A percentile compares a stretch with the other conserved stretches of the same genome.
phyloP scores from a whole-genome alignment of 2,329 filamentous ascomycete genomes.

The Decorospora gaudefroyi region DNA sequence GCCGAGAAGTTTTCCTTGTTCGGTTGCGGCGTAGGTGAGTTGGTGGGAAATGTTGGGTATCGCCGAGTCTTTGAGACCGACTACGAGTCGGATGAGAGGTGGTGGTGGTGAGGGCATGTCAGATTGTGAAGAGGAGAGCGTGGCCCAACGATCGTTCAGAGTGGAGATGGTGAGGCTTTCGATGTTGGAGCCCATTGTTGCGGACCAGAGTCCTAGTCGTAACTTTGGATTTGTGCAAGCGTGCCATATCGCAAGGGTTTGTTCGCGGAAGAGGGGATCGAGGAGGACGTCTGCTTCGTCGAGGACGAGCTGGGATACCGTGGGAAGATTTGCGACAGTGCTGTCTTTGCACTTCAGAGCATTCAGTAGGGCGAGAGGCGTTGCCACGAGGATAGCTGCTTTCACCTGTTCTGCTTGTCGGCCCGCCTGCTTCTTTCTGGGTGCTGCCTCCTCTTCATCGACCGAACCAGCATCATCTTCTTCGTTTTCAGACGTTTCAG shows the following conservation, averaged over 20 bases:
- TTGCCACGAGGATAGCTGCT: slow-evolving; percentile 79
- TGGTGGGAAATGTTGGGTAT: slow-evolving; percentile 90
- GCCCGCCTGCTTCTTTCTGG: slow-evolving; percentile 42
- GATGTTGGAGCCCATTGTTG: slow-evolving; percentile 93
- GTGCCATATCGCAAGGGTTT: slow-evolving; percentile 83
- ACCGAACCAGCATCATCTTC: slow-evolving; percentile 42
- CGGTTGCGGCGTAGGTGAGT: slow-evolving; percentile 87
- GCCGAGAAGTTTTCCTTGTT: slow-evolving; percentile 90
- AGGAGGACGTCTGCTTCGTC: slow-evolving; percentile 96
- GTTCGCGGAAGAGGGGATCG: slow-evolving; percentile 85
- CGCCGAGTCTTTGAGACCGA: slow-evolving; percentile 95
- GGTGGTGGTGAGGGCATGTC: slow-evolving; percentile 38
- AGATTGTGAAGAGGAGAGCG: slow-evolving; percentile 46
- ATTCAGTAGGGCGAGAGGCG: slow-evolving; percentile 77
- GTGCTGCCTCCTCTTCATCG: slow-evolving; percentile 43
- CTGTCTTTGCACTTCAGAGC: slow-evolving; percentile 61
- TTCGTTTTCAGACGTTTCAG: slow-evolving; percentile 49
- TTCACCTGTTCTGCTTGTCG: slow-evolving; percentile 62
- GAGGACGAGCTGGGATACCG: slow-evolving; percentile 74
- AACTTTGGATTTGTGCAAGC: slow-evolving; percentile 73
- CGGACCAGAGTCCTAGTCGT: slow-evolving; percentile 85
- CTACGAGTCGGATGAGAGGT: slow-evolving; percentile 78
- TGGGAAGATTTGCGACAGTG: slow-evolving; percentile 60
- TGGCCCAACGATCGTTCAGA: slow-evolving; percentile 47
- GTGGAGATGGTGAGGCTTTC: slow-evolving; percentile 76